A percentile compares a stretch with the other conserved stretches of the same genome.
These are phyloP conservation scores for Macroventuria anomochaeta DNA, from an alignment of 2,329 filamentous ascomycete genomes.

Conservation along the genomic window DNA sequence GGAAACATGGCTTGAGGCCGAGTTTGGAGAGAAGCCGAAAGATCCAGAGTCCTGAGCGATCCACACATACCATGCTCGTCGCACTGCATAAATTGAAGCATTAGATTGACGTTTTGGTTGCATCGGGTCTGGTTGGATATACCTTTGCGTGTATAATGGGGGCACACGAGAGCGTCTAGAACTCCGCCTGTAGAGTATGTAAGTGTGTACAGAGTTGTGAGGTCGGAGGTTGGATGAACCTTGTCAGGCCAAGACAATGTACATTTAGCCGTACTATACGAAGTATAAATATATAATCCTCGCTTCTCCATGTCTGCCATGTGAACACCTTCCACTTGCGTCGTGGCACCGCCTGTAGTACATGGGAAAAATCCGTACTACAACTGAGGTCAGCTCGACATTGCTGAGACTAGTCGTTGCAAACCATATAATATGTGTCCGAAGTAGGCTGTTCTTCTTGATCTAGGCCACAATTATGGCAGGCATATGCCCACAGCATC, in stretches of 20 bases:
- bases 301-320: slow-evolving; percentile 6
- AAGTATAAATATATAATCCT: slow-evolving; percentile 7
- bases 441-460: not conserved
- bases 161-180: not conserved
- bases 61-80: not conserved
- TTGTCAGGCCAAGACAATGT: not conserved
- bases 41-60: not conserved
- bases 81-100: slow-evolving; percentile 3
- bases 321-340: not conserved
- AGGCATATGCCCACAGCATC: not conserved
- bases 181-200: slow-evolving; percentile 1
- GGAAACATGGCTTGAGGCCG: slow-evolving; percentile 15
- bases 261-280: slow-evolving; percentile 13
- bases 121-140: not conserved
- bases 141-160: not conserved
- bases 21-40: slow-evolving; percentile 9
- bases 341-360: not conserved
- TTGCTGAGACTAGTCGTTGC: too few species aligned
- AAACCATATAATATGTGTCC: too few species aligned
- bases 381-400: not conserved
- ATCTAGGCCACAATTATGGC: not conserved
- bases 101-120: slow-evolving; percentile 17
- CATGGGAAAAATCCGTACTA: not conserved
- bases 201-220: slow-evolving; percentile 1
- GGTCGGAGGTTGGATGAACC: not conserved